Conservation (phyloP, 2,329 filamentous ascomycete species). For the Hawksworthiomyces lignivorus region DNA sequence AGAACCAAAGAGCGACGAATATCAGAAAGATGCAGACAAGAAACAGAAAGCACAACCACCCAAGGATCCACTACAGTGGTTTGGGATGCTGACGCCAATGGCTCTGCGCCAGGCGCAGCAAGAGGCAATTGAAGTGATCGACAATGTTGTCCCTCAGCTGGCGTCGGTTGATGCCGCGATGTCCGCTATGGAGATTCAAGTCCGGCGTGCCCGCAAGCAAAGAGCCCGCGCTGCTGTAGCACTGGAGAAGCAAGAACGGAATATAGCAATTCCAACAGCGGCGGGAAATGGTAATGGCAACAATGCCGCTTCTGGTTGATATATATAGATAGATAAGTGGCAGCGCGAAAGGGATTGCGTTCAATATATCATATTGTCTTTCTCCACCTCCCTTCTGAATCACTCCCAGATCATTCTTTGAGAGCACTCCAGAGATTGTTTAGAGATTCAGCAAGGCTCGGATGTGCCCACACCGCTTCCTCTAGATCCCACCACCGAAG, state of each 20-base stretch:
- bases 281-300: too few species aligned
- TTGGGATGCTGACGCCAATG: slow-evolving; percentile 45
- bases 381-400: too few species aligned
- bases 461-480: slow-evolving; percentile 43
- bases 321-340: too few species aligned
- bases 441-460: slow-evolving; percentile 40
- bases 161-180: slow-evolving; percentile 53
- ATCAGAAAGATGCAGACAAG: too few species aligned
- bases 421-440: too few species aligned
- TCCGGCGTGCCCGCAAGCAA: slow-evolving; percentile 53
- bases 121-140: slow-evolving; percentile 48
- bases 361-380: too few species aligned
- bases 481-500: slow-evolving; percentile 36
- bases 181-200: slow-evolving; percentile 58
- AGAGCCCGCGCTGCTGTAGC: slow-evolving; percentile 35
- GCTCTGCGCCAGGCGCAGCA: slow-evolving; percentile 51
- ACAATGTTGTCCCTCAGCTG: slow-evolving; percentile 49
- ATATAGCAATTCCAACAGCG: not conserved
- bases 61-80: slow-evolving; percentile 56
- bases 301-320: too few species aligned
- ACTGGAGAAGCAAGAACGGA: slow-evolving; percentile 1
- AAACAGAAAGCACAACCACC: slow-evolving; percentile 1
- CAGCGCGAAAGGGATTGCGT: too few species aligned
- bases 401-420: too few species aligned
- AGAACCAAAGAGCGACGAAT: too few species aligned